These are phyloP conservation scores for Aegilops sharonensis DNA, from an alignment of 176 grass and related monocot species.

Conservation along the genomic window DNA sequence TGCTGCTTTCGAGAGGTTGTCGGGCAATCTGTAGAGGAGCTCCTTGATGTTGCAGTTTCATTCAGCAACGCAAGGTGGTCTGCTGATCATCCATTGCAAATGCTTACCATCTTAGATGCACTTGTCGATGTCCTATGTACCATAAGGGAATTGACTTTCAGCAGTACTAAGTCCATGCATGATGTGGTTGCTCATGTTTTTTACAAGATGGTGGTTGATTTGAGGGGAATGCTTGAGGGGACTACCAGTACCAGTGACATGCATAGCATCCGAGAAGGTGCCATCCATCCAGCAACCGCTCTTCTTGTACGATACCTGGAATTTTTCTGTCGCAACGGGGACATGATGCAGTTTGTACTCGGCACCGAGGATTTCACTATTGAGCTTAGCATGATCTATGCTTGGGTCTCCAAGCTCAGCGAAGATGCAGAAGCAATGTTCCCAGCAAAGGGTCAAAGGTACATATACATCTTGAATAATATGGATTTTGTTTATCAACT, in stretches of 20 bases:
- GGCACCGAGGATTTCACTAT: background rate
- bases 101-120: background rate
- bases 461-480: background rate
- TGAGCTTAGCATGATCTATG: background rate
- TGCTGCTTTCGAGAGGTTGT: background rate
- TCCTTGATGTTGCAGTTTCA: background rate
- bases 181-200: background rate
- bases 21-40: background rate
- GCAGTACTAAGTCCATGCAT: background rate
- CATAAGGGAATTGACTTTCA: background rate
- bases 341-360: background rate
- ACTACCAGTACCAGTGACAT: background rate
- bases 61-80: background rate
- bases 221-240: background rate
- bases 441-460: background rate
- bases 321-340: background rate
- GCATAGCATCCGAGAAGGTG: background rate
- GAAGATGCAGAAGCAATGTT: background rate
- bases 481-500: background rate
- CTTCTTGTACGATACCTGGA: background rate
- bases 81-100: background rate
- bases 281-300: background rate
- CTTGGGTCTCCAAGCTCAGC: background rate
- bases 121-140: background rate
- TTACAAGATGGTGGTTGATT: background rate